Conservation (phyloP, 2,329 filamentous ascomycete genomes). For the Epichloe baconii region DNA sequence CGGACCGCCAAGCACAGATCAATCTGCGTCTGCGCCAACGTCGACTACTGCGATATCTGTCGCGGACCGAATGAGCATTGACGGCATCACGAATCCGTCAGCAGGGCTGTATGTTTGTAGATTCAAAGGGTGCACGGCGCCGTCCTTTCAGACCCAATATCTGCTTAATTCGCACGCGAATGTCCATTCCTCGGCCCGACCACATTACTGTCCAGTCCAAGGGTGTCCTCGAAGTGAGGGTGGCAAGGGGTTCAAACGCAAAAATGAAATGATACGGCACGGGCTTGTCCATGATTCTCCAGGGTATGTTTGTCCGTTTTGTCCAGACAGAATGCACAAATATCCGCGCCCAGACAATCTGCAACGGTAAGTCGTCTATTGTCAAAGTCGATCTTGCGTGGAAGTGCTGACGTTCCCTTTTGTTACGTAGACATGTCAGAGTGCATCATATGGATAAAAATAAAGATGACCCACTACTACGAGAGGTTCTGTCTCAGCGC, state of each 20-base stretch:
- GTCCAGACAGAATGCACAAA: slow-evolving; percentile 82
- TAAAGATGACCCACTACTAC: slow-evolving; percentile 69
- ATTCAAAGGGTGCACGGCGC: slow-evolving; percentile 50
- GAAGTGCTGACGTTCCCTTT: slow-evolving; percentile 5
- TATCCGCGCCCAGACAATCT: slow-evolving; percentile 94
- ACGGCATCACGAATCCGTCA: slow-evolving; percentile 40
- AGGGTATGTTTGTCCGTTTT: slow-evolving; percentile 93
- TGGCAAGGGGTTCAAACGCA: slow-evolving; percentile 57
- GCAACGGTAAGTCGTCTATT: slow-evolving; percentile 54
- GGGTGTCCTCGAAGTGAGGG: slow-evolving; percentile 50
- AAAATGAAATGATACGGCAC: slow-evolving; percentile 62
- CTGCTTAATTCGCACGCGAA: slow-evolving; percentile 70
- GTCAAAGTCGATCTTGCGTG: background rate
- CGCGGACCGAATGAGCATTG: slow-evolving; percentile 44
- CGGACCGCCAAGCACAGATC: slow-evolving; percentile 34
- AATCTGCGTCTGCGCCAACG: slow-evolving; percentile 28
- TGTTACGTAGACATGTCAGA: slow-evolving; percentile 60
- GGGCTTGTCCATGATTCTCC: slow-evolving; percentile 89
- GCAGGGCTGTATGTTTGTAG: slow-evolving; percentile 45
- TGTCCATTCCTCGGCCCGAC: slow-evolving; percentile 51
- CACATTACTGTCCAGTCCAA: slow-evolving; percentile 51
- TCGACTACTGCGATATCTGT: slow-evolving; percentile 26
- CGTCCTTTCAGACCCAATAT: slow-evolving; percentile 65
- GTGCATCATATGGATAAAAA: slow-evolving; percentile 85
- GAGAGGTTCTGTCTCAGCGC: slow-evolving; percentile 75